These are phyloP conservation scores for Aspergillus sclerotiicarbonarius DNA, from an alignment of 495 filamentous ascomycete species.

Conservation along the genomic window DNA sequence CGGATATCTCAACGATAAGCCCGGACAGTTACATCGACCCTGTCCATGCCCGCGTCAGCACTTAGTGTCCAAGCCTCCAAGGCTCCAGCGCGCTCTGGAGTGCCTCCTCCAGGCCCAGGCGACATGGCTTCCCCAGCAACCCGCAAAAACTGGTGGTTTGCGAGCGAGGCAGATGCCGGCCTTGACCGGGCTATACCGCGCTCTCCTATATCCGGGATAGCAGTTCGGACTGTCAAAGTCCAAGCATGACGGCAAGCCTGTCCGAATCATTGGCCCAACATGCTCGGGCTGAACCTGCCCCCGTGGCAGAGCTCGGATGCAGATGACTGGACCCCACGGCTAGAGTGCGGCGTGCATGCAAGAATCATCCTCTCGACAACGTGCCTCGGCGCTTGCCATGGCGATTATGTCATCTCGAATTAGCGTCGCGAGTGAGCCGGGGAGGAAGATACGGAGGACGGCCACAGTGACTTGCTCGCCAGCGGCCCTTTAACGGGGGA, in stretches of 20 bases:
- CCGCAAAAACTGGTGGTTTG: background rate
- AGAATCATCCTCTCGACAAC: background rate
- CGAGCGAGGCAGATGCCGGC: background rate
- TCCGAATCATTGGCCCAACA: too few relatives aligned
- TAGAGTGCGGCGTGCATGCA: background rate
- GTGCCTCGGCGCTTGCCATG: background rate
- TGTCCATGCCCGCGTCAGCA: slow-evolving; percentile 4
- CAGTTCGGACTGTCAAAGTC: too few relatives aligned
- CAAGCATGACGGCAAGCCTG: too few relatives aligned
- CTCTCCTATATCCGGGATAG: too few relatives aligned
- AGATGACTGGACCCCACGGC: background rate
- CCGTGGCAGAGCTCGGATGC: too few relatives aligned
- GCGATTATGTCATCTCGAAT: background rate
- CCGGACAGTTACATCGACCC: slow-evolving; percentile 2
- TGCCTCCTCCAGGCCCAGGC: too few relatives aligned
- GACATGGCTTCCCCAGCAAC: background rate
- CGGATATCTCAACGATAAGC: background rate
- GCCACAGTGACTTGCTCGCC: background rate
- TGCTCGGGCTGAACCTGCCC: background rate
- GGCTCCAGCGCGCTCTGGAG: too few relatives aligned
- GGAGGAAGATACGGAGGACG: background rate
- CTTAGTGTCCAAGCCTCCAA: background rate
- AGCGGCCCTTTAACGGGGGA: too few relatives aligned
- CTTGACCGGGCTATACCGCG: background rate
- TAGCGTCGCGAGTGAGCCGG: background rate